Evolutionary conservation across 2,329 filamentous ascomycete genomes (phyloP).

Genomic region (Blumeria hordei): DNA sequence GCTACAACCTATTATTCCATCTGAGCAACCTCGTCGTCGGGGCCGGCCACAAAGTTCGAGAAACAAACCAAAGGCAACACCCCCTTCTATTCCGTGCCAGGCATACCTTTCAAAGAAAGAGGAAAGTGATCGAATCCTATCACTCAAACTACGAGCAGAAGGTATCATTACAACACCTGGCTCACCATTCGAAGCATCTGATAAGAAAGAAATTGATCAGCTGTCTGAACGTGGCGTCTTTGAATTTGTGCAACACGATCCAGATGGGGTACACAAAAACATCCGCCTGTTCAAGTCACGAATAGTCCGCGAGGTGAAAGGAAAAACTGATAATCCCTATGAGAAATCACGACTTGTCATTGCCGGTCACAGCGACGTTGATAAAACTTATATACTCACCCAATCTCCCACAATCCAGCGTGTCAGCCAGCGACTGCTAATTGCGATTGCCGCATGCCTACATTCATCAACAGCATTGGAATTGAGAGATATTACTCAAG

Average conservation of each 20-base stretch:
- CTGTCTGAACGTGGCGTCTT: background rate
- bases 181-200: constrained; percentile 1
- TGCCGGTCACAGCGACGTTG: background rate
- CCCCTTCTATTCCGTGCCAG: background rate
- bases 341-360: background rate
- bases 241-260: background rate
- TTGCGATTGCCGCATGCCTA: background rate
- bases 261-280: background rate
- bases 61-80: background rate
- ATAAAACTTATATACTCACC: background rate
- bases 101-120: background rate
- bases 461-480: background rate
- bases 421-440: background rate
- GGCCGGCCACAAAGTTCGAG: background rate
- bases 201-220: constrained; percentile 1
- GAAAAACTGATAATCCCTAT: background rate
- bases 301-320: background rate
- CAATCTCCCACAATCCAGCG: background rate
- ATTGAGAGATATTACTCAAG: background rate
- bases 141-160: background rate
- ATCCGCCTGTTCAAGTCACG: background rate
- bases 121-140: background rate
- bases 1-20: background rate
- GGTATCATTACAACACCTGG: constrained; percentile 1
- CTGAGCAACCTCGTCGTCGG: background rate